These are phyloP conservation scores for Bombardia bombarda DNA, from an alignment of 495 filamentous ascomycete genomes.

Conservation along the genomic window DNA sequence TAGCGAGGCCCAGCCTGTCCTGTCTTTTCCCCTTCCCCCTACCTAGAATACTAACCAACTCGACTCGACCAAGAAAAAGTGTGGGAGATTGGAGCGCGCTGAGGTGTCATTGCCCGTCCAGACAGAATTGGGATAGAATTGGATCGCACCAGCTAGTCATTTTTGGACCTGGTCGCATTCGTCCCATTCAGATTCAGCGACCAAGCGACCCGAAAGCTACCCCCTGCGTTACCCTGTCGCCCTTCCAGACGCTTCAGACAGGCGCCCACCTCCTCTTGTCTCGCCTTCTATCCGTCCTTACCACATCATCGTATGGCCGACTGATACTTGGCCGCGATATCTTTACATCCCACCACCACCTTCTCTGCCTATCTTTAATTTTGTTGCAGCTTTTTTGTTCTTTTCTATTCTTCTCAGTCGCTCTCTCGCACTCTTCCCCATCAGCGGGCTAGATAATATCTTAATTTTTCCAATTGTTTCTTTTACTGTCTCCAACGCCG, in stretches of 20 bases:
- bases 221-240: neutral
- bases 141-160: too few relatives aligned
- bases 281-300: neutral
- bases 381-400: conserved; percentile 11
- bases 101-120: neutral
- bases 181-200: too few relatives aligned
- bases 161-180: too few relatives aligned
- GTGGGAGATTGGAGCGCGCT: neutral
- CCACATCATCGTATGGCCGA: conserved; percentile 5
- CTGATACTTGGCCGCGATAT: conserved; percentile 8
- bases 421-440: conserved; percentile 9
- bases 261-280: too few relatives aligned
- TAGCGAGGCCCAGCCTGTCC: neutral
- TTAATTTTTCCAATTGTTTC: conserved; percentile 12
- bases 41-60: neutral
- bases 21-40: neutral
- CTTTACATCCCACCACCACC: conserved; percentile 3
- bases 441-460: conserved; percentile 8
- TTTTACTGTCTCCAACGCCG: neutral
- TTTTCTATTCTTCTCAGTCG: conserved; percentile 20
- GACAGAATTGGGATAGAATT: too few relatives aligned
- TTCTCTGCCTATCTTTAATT: conserved; percentile 12
- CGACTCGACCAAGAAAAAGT: neutral
- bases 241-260: conserved; percentile 1
- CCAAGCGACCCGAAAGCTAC: neutral